Evolutionary conservation across 140 eudicot species (phyloP).

Genomic region (Flaveria floridana): DNA sequence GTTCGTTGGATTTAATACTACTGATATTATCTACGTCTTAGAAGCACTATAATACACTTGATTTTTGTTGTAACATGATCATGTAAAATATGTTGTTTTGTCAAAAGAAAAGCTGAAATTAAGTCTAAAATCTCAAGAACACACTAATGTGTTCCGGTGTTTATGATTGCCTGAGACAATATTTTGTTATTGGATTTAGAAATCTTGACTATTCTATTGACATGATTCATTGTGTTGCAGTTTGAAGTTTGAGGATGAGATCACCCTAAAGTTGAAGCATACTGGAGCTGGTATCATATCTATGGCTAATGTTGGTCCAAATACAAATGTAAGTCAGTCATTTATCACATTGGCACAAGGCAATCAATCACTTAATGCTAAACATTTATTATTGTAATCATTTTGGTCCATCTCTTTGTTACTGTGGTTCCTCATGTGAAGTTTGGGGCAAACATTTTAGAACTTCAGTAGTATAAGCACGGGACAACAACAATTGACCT

Average conservation of each 20-base stretch:
- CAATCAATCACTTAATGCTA: slow-evolving; percentile 85
- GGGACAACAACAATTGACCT: no score
- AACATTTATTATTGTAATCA: neutral
- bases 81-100: neutral
- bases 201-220: slow-evolving; percentile 15
- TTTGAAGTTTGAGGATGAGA: slow-evolving; percentile 84
- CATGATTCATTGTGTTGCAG: slow-evolving; percentile 41
- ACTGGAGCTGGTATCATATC: slow-evolving; percentile 97
- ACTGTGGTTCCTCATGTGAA: slow-evolving; percentile 1
- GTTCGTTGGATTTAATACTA: neutral
- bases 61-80: neutral
- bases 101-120: neutral
- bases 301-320: slow-evolving; percentile 99
- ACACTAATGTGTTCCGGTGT: neutral
- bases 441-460: neutral
- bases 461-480: no score
- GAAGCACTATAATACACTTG: neutral
- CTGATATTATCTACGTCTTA: neutral
- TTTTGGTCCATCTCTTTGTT: slow-evolving; percentile 10
- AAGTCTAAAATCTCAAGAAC: neutral
- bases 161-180: neutral
- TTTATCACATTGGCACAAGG: slow-evolving; percentile 86
- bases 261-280: slow-evolving; percentile 72
- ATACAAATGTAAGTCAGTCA: slow-evolving; percentile 96
- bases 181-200: neutral